Conservation (phyloP, 306 rosid species). For the Cicer arietinum region DNA sequence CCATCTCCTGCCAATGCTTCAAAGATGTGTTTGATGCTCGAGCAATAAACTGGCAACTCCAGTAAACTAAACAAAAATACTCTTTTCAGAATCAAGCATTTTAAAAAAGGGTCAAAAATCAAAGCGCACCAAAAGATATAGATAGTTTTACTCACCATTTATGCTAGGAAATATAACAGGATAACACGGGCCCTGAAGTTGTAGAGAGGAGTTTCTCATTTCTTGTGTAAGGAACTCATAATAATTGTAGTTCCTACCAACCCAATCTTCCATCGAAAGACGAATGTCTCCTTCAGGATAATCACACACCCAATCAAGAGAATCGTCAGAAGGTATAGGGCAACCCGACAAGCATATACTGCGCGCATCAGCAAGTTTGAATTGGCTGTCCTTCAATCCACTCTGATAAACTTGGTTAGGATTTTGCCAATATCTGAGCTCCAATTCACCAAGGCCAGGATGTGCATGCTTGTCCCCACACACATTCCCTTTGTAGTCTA, state of each 20-base stretch:
- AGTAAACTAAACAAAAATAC: slow-evolving; percentile 65
- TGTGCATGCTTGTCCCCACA: slow-evolving; percentile 86
- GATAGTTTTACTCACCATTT: slow-evolving; percentile 62
- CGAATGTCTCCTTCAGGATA: slow-evolving; percentile 93
- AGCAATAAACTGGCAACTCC: slow-evolving; percentile 96
- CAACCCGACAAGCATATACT: slow-evolving; percentile 85
- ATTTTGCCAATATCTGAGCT: slow-evolving; percentile 85
- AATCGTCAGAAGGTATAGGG: slow-evolving; percentile 83
- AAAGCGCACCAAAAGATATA: slow-evolving; percentile 17
- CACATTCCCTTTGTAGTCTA: slow-evolving; percentile 94
- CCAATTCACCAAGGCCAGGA: slow-evolving; percentile 69
- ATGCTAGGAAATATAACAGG: slow-evolving; percentile 97
- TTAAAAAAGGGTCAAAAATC: not conserved
- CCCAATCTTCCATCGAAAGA: slow-evolving; percentile 74
- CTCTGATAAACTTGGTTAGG: slow-evolving; percentile 96
- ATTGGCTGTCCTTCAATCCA: slow-evolving; percentile 75
- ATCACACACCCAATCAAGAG: slow-evolving; percentile 90
- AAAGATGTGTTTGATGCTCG: slow-evolving; percentile 80
- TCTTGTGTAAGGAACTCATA: slow-evolving; percentile 90
- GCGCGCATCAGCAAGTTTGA: slow-evolving; percentile 74
- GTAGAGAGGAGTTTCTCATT: slow-evolving; percentile 91
- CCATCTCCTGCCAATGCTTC: slow-evolving; percentile 95
- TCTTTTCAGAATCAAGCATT: not conserved
- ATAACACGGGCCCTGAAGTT: slow-evolving; percentile 98
- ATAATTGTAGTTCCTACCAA: slow-evolving; percentile 75